Evolutionary conservation across 2,329 filamentous ascomycete genomes (phyloP), one percentile per base, ranked within the genome.

Genomic region (Paraphoma sp.): DNA sequence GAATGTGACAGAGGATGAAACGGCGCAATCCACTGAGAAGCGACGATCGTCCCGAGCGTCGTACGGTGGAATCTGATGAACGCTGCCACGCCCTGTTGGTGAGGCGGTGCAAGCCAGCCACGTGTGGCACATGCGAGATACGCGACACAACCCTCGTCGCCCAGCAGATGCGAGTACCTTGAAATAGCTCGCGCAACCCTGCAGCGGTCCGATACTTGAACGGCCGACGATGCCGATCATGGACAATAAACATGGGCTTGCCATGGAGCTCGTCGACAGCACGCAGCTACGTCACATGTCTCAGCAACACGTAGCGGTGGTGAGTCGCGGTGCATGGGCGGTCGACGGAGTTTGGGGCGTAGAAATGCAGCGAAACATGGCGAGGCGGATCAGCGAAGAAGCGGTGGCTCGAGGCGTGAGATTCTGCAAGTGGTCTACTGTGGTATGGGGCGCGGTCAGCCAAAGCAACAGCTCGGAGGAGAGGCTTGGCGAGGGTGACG

Each of bases 401-500:
- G 56, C 51, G 59, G 59, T 59, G 56, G 56, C 53, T 48, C 51
- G 23, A 43, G 31, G 16, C 33, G 48, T 49, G 28, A 49, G 47
- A 49, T 49, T 45, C 12, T 48, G 46, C 33, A 41, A 6, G 40
- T 52, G 53, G 56, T 23, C 23, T 23, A 23, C 23, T 23, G 23
- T 23, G 54, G 55, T 56, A 46, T 56, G 56, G 54, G 52, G 62
- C 59, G 36, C 54, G 46, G 60, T 60, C 50, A 56, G 56, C 50
- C 36, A 44, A 41, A 49, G 45, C 48, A 51, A 48, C 45, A 6
- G 48, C 30, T 48, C 31, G 48, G 48, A 46, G 45, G 33, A 38
- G 52, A 47, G 48, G n/a, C 54, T 54, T 52, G 60, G 55, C 55
- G 36, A 45, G 51, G 28, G 51, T 43, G 49, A 30, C 16, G 46